These are phyloP conservation scores for Fusarium stilboides DNA, from an alignment of 2,329 filamentous ascomycete species.

Conservation along the genomic window DNA sequence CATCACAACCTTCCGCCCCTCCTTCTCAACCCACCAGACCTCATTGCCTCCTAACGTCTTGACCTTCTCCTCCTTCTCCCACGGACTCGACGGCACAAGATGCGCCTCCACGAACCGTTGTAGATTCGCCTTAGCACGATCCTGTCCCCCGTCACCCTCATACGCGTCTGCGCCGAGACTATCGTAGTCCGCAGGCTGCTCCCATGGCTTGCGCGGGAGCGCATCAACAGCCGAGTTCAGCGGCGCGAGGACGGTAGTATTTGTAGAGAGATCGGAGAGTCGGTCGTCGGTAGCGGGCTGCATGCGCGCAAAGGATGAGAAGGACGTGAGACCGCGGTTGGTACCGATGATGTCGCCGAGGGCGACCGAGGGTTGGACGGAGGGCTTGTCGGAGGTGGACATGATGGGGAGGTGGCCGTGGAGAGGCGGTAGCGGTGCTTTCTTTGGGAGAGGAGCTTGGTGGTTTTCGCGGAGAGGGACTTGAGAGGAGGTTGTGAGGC, in stretches of 20 bases:
- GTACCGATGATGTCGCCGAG: slow-evolving; percentile 89
- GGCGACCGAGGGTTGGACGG: slow-evolving; percentile 68
- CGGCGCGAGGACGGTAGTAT: slow-evolving; percentile 90
- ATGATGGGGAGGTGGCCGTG: slow-evolving; percentile 50
- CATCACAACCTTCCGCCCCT: slow-evolving; percentile 79
- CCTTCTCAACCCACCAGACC: slow-evolving; percentile 86
- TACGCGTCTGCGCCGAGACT: slow-evolving; percentile 79
- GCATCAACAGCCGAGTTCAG: slow-evolving; percentile 84
- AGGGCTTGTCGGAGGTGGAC: slow-evolving; percentile 45
- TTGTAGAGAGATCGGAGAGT: slow-evolving; percentile 75
- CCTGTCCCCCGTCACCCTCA: slow-evolving; percentile 79
- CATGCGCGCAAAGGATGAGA: slow-evolving; percentile 85
- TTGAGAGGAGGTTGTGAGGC: slow-evolving; percentile 28
- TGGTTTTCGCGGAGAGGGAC: slow-evolving; percentile 23
- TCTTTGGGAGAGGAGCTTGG: slow-evolving; percentile 5
- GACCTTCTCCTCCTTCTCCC: slow-evolving; percentile 76
- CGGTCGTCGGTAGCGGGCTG: slow-evolving; percentile 77
- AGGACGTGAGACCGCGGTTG: slow-evolving; percentile 85
- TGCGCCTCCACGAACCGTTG: slow-evolving; percentile 88
- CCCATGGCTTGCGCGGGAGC: slow-evolving; percentile 90
- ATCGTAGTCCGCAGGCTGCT: slow-evolving; percentile 80
- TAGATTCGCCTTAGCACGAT: slow-evolving; percentile 83
- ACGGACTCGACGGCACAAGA: slow-evolving; percentile 81
- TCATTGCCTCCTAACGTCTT: slow-evolving; percentile 75
- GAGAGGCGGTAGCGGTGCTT: slow-evolving; percentile 24